phyloP scores from a whole-genome alignment of 768 basidiomycete species.

The Auricularia auricula-judae region DNA sequence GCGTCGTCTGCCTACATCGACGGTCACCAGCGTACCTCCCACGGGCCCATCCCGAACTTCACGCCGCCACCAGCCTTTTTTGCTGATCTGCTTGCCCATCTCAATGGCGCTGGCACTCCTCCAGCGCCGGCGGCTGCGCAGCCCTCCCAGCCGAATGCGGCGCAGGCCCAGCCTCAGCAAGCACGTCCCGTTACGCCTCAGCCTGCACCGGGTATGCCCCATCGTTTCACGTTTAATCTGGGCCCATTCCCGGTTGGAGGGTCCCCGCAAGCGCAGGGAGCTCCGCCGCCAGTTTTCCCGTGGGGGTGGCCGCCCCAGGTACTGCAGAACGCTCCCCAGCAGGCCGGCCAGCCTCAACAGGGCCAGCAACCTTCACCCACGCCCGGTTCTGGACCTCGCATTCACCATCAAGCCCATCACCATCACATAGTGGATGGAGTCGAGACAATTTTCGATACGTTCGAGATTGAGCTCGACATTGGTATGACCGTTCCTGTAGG shows the following conservation, averaged over 20 bases:
- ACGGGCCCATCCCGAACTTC: not conserved
- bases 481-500: not conserved
- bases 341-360: not conserved
- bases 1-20: constrained; percentile 26
- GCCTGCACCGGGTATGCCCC: not conserved
- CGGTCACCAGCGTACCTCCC: not conserved
- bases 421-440: not conserved
- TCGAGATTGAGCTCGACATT: not conserved
- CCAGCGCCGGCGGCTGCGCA: no score
- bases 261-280: not conserved
- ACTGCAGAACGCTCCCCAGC: not conserved
- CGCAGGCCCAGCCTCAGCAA: not conserved
- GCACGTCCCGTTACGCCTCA: not conserved
- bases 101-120: not conserved
- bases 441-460: not conserved
- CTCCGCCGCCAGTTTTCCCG: not conserved
- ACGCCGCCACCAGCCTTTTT: not conserved
- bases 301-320: not conserved
- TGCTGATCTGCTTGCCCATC: not conserved
- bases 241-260: not conserved
- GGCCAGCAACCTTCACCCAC: not conserved
- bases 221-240: not conserved
- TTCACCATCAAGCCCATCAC: not conserved
- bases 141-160: not conserved
- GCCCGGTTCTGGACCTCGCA: not conserved